These are phyloP conservation scores for Codiaeum variegatum DNA, from an alignment of 441 rosid species.

Conservation along the genomic window DNA sequence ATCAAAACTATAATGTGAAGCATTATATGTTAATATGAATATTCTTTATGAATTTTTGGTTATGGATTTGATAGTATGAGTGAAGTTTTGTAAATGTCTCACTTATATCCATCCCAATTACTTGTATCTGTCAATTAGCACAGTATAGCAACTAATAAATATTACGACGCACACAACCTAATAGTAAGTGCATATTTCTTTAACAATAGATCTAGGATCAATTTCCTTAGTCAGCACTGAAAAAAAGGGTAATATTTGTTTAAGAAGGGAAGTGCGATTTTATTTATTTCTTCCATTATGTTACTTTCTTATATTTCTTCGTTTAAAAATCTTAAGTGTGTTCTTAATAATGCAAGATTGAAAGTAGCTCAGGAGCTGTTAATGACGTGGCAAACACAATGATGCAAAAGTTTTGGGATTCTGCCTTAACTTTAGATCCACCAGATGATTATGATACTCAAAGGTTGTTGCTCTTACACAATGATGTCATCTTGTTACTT, in stretches of 20 bases:
- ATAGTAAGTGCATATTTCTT: no score
- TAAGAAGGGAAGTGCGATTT: background rate
- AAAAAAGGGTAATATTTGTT: slow-evolving; percentile 1
- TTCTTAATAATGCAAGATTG: slow-evolving; percentile 44
- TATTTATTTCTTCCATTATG: background rate
- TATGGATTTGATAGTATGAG: background rate
- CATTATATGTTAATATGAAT: background rate
- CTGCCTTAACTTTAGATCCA: slow-evolving; percentile 76
- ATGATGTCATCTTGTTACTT: slow-evolving; percentile 10
- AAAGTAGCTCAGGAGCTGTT: slow-evolving; percentile 71
- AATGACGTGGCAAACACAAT: slow-evolving; percentile 77
- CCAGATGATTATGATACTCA: slow-evolving; percentile 73
- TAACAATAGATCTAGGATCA: no score
- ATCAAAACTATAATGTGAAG: background rate
- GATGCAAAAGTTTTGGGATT: slow-evolving; percentile 99
- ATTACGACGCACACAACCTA: no score
- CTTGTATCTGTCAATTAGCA: background rate
- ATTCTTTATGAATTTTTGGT: background rate
- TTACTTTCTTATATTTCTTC: background rate
- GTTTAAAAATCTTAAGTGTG: background rate
- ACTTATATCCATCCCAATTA: background rate
- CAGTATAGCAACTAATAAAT: background rate
- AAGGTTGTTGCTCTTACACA: slow-evolving; percentile 37
- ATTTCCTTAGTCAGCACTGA: no score
- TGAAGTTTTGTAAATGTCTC: background rate